Evolutionary conservation across 441 rosid genomes (phyloP).

Genomic region (Gossypium aridum): DNA sequence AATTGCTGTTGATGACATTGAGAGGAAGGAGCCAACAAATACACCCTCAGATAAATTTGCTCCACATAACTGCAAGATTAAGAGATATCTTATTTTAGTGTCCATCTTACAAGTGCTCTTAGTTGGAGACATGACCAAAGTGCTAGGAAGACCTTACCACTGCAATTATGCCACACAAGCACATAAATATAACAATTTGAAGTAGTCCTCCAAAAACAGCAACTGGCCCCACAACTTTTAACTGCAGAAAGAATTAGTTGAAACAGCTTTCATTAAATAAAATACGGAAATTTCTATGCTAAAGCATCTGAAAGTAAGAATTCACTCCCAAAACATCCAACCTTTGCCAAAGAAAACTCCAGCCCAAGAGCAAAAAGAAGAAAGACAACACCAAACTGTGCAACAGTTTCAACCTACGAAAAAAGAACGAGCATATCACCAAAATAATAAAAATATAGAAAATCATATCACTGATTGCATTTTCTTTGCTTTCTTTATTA

Average conservation of each 20-base stretch:
- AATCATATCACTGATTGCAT: not conserved
- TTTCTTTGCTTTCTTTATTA: not conserved
- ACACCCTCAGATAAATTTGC: slow-evolving; percentile 93
- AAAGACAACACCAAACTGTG: slow-evolving; percentile 97
- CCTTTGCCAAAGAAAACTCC: slow-evolving; percentile 97
- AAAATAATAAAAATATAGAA: not conserved
- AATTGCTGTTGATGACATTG: slow-evolving; percentile 98
- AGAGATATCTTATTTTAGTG: slow-evolving; percentile 19
- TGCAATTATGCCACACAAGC: slow-evolving; percentile 68
- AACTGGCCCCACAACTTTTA: slow-evolving; percentile 92
- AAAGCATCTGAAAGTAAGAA: slow-evolving; percentile 1
- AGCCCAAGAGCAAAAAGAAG: slow-evolving; percentile 97
- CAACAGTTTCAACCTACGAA: slow-evolving; percentile 90
- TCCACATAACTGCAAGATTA: slow-evolving; percentile 74
- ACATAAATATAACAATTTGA: slow-evolving; percentile 76
- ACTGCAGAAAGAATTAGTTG: slow-evolving; percentile 42
- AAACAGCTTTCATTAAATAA: slow-evolving; percentile 9
- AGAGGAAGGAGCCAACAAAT: slow-evolving; percentile 87
- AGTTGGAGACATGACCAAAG: not conserved
- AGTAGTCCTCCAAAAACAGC: slow-evolving; percentile 96
- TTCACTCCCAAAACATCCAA: slow-evolving; percentile 15
- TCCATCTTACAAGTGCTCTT: slow-evolving; percentile 8
- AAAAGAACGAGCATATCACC: not conserved
- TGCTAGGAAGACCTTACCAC: slow-evolving; percentile 35
- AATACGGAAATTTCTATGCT: slow-evolving; percentile 1